A percentile compares a stretch with the other conserved stretches of the same genome.
phyloP scores from a whole-genome alignment of 805 yeast species.

The Candida maris region DNA sequence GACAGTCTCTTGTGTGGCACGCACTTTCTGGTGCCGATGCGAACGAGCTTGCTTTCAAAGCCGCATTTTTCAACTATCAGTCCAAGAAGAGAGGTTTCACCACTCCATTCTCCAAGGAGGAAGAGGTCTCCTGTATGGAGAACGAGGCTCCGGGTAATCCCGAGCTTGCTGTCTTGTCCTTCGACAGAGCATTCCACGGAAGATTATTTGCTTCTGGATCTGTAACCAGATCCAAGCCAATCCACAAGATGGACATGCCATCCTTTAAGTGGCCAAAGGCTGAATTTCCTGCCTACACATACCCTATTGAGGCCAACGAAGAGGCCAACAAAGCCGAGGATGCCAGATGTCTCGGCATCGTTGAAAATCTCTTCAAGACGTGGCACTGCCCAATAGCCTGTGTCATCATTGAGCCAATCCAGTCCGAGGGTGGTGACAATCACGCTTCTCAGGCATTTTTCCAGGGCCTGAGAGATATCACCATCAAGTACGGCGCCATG shows the following conservation, averaged over 20 bases:
- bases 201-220: conserved; percentile 90
- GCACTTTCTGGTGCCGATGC: conserved; percentile 87
- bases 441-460: conserved; percentile 75
- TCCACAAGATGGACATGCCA: conserved; percentile 90
- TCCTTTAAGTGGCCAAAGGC: conserved; percentile 97
- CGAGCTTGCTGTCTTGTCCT: conserved; percentile 78
- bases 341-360: conserved; percentile 69
- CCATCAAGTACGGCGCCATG: conserved; percentile 64
- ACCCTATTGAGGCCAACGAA: conserved; percentile 85
- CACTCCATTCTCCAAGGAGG: conserved; percentile 62
- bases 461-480: conserved; percentile 78
- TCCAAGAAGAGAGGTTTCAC: conserved; percentile 61
- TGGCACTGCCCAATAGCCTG: conserved; percentile 86
- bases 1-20: conserved; percentile 71
- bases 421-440: conserved; percentile 90
- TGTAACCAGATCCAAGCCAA: conserved; percentile 89
- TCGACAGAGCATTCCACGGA: conserved; percentile 90
- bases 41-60: conserved; percentile 84
- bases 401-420: conserved; percentile 84
- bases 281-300: conserved; percentile 71
- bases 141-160: conserved; percentile 89
- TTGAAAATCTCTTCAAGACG: conserved; percentile 63
- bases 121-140: conserved; percentile 69
- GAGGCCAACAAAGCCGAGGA: conserved; percentile 74
- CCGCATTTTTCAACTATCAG: conserved; percentile 80